phyloP scores from a whole-genome alignment of 2,329 filamentous ascomycete genomes.

The Emmonsiellopsis sp. region DNA sequence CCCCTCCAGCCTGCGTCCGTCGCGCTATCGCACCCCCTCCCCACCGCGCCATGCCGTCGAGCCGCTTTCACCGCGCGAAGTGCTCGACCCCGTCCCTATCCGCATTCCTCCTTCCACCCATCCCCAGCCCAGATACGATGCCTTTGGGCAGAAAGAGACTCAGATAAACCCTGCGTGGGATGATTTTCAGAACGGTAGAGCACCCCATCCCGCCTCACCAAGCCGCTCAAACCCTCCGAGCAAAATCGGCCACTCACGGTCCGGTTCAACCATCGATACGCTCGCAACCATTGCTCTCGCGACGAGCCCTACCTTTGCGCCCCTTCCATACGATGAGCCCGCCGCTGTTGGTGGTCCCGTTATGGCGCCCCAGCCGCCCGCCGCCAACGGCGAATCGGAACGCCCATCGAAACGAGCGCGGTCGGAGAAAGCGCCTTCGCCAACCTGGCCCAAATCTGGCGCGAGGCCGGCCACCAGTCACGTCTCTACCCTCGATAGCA shows the following conservation, averaged over 20 bases:
- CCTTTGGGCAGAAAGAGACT: constrained; percentile 18
- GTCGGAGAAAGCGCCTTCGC: constrained; percentile 46
- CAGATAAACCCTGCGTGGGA: constrained; percentile 15
- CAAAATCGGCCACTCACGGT: constrained; percentile 29
- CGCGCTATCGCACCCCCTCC: constrained; percentile 37
- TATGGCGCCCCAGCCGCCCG: constrained; percentile 17
- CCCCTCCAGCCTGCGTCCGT: constrained; percentile 21
- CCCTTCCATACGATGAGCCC: constrained; percentile 21
- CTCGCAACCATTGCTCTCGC: constrained; percentile 43
- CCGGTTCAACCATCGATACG: constrained; percentile 39
- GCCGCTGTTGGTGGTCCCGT: constrained; percentile 16
- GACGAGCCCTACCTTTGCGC: constrained; percentile 36
- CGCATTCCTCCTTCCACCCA: constrained; percentile 12
- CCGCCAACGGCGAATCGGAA: constrained; percentile 25
- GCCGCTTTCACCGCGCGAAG: constrained; percentile 32
- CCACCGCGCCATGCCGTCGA: constrained; percentile 38
- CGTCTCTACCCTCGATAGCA: constrained; percentile 19
- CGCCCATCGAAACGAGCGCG: constrained; percentile 51
- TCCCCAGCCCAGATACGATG: constrained; percentile 1
- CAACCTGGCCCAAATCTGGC: constrained; percentile 21
- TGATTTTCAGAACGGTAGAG: constrained; percentile 6
- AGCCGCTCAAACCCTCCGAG: constrained; percentile 15
- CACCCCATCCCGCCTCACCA: not conserved
- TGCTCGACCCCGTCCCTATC: constrained; percentile 20
- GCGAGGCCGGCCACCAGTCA: constrained; percentile 22